Base-by-base conservation (phyloP, 305 asterid species). In the Lippia alba region DNA sequence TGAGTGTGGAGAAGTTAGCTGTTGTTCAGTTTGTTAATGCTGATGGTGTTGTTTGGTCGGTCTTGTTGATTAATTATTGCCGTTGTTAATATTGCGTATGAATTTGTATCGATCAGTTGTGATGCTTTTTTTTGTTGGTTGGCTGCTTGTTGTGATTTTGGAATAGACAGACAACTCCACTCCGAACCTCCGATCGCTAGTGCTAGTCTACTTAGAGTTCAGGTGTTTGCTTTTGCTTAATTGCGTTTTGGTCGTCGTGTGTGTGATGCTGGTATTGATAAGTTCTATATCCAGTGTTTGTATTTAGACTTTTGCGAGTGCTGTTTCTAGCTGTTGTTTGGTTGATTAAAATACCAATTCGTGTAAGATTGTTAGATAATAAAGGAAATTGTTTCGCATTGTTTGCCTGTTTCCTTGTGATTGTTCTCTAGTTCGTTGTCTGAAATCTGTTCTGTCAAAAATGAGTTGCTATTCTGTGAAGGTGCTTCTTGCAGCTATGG, bases 341-440 rank as follows among this genome's bases (percentile, higher is more conserved):
- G 68, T 74, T 76, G 72, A 73, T 80, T 74, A 74, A 65, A 66
- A 71, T 70, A 34, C 81, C 74, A 44, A 81, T 81, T 81, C 81
- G 78, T 84, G 88, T 84, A 84, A 79, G 83, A 79, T 78, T 84
- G 71, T 76, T 61, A 76, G 86, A 81, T 70, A 81, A 81, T 81
- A 84, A 84, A 75, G 68, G 81, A 79, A 76, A 74, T 75, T 73
- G 79, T 71, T 79, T 78, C 69, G 32, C 74, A 63, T 68, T 71
- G 62, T 72, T 72, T 53, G 66, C 59, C 2, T 72, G 19, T 48
- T 41, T 59, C 33, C 50, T 74, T 17, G 24, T 57, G 34, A 36
- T 44, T 14, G 18, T 64, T 65, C 46, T 24, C 65, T 44, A 64
- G 34, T 40, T 46, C 74, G 19, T 39, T 16, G 12, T 67, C 30